These are phyloP conservation scores for Microsporum canis DNA, from an alignment of 2,329 filamentous ascomycete species.

Conservation along the genomic window DNA sequence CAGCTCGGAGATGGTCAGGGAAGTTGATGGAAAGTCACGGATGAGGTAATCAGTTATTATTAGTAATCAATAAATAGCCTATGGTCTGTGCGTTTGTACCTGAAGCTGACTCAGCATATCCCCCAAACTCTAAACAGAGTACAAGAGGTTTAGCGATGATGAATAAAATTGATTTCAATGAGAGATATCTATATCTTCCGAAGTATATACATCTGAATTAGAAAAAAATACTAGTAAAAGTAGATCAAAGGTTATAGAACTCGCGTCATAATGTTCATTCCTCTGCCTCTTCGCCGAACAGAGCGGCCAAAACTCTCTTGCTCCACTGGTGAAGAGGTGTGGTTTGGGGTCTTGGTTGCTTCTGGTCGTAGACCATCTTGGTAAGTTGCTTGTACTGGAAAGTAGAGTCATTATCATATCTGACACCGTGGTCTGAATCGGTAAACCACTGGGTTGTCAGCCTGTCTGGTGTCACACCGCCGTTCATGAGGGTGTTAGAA, in stretches of 20 bases:
- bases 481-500: conserved; percentile 49
- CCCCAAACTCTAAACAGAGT: too few relatives aligned
- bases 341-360: conserved; percentile 35
- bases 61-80: neutral
- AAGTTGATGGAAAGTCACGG: neutral
- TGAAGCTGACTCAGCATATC: neutral
- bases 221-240: neutral
- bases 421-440: conserved; percentile 52
- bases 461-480: conserved; percentile 48
- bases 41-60: neutral
- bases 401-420: conserved; percentile 43
- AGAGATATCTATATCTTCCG: neutral
- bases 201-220: neutral
- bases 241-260: neutral
- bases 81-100: neutral
- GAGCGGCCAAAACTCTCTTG: conserved; percentile 22
- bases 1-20: neutral
- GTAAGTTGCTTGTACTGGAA: conserved; percentile 56
- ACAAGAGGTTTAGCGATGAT: neutral
- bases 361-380: conserved; percentile 50
- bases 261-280: neutral
- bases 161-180: neutral
- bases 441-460: conserved; percentile 55
- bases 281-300: neutral
- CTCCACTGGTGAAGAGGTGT: conserved; percentile 39